phyloP scores from a whole-genome alignment of 2,329 filamentous ascomycete genomes.

The Tolypocladium pustulatum region DNA sequence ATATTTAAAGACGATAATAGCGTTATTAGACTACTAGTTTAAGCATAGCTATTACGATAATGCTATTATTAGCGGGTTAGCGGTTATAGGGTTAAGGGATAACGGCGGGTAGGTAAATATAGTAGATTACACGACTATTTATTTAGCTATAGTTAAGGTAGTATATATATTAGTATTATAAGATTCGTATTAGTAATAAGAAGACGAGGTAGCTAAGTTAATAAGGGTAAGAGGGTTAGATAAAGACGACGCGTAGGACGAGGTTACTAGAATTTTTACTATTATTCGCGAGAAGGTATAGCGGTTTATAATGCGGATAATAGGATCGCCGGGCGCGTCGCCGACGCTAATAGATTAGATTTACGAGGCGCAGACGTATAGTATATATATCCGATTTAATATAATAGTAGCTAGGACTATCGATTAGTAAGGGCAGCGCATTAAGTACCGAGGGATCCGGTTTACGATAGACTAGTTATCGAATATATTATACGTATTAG shows the following conservation, averaged over 20 bases:
- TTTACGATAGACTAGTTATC: constrained; percentile 2
- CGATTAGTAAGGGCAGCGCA: constrained; percentile 2
- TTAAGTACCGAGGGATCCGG: not conserved
- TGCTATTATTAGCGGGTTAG: constrained; percentile 4
- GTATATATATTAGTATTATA: no score
- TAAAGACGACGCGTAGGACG: not conserved
- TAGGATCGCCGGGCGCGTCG: not conserved
- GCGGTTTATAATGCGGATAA: constrained; percentile 7
- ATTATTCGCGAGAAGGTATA: constrained; percentile 1
- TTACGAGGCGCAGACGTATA: constrained; percentile 2
- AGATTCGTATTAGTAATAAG: no score
- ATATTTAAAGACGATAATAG: not conserved
- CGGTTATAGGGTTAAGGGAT: constrained; percentile 3
- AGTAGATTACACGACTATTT: constrained; percentile 5
- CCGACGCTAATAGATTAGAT: no score
- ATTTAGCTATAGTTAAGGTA: no score
- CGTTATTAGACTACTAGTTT: no score
- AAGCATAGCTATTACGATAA: constrained; percentile 3
- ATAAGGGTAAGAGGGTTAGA: no score
- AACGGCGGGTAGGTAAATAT: constrained; percentile 2
- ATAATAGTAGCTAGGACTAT: constrained; percentile 1
- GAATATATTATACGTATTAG: not conserved
- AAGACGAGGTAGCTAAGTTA: no score
- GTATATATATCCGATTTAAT: constrained; percentile 6
- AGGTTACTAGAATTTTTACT: constrained; percentile 2